These are phyloP conservation scores for Golubevia pallescens DNA, from an alignment of 1,284 basidiomycete species.

Conservation along the genomic window DNA sequence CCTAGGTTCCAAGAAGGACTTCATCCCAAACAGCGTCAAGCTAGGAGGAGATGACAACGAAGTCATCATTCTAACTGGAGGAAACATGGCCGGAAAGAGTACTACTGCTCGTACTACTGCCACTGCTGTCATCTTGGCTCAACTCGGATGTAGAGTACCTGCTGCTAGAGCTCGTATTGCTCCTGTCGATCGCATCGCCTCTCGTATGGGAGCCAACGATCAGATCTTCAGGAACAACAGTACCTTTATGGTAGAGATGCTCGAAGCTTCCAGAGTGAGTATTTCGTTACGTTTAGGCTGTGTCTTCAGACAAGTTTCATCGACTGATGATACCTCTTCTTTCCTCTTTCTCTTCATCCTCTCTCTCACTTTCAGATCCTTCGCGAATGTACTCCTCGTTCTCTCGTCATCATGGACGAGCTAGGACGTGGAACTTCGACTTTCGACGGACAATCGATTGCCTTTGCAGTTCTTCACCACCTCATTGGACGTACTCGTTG, in stretches of 20 bases:
- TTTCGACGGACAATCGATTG: slow-evolving; percentile 62
- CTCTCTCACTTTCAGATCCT: slow-evolving; percentile 31
- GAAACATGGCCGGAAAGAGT: slow-evolving; percentile 66
- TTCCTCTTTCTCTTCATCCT: slow-evolving; percentile 1
- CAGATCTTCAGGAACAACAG: slow-evolving; percentile 57
- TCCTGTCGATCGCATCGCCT: slow-evolving; percentile 91
- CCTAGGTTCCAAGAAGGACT: slow-evolving; percentile 68
- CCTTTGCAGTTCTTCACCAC: slow-evolving; percentile 58
- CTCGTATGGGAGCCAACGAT: slow-evolving; percentile 86
- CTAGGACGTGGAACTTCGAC: slow-evolving; percentile 64
- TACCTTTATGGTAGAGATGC: slow-evolving; percentile 65
- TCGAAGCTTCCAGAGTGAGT: slow-evolving; percentile 40
- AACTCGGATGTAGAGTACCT: slow-evolving; percentile 96
- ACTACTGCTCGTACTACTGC: slow-evolving; percentile 91
- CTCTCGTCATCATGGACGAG: slow-evolving; percentile 64
- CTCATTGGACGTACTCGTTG: slow-evolving; percentile 55
- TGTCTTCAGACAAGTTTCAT: background rate
- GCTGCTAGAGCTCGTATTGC: slow-evolving; percentile 80
- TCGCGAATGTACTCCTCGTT: slow-evolving; percentile 58
- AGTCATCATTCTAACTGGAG: slow-evolving; percentile 87
- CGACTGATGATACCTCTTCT: background rate
- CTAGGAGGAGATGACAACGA: slow-evolving; percentile 80
- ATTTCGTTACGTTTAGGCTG: background rate
- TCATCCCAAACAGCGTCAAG: slow-evolving; percentile 92
- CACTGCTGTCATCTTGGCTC: slow-evolving; percentile 91